These are phyloP conservation scores for Capsicum baccatum DNA, from an alignment of 257 asterid species.

Conservation along the genomic window DNA sequence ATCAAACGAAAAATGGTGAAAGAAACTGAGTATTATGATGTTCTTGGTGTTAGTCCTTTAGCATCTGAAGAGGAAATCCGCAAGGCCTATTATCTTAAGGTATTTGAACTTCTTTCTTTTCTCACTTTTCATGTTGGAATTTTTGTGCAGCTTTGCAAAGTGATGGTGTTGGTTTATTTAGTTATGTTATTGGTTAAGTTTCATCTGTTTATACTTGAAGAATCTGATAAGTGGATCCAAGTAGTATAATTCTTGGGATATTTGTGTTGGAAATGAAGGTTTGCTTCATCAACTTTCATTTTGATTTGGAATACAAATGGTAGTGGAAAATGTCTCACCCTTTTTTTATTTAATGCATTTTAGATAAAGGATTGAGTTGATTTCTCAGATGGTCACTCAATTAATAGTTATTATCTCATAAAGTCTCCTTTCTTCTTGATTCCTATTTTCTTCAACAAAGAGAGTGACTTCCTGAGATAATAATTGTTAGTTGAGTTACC, in stretches of 20 bases:
- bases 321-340: not conserved
- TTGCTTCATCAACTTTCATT: not conserved
- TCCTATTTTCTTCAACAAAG: no score
- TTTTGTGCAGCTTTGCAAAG: not conserved
- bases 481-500: no score
- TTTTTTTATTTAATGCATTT: not conserved
- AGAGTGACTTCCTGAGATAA: no score
- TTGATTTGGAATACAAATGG: not conserved
- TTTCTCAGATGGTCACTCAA: no score
- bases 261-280: not conserved
- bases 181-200: not conserved
- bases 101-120: not conserved
- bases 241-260: not conserved
- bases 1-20: conserved; percentile 59
- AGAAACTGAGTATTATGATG: conserved; percentile 84
- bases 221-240: conserved; percentile 8
- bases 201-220: not conserved
- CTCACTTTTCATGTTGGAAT: not conserved
- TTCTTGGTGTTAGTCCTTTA: conserved; percentile 67
- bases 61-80: conserved; percentile 85
- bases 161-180: not conserved
- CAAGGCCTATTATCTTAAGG: conserved; percentile 93
- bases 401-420: no score
- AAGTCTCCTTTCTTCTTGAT: no score
- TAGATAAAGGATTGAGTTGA: not conserved